Conservation (phyloP, 768 basidiomycete genomes). For the Hydnum rufescens region DNA sequence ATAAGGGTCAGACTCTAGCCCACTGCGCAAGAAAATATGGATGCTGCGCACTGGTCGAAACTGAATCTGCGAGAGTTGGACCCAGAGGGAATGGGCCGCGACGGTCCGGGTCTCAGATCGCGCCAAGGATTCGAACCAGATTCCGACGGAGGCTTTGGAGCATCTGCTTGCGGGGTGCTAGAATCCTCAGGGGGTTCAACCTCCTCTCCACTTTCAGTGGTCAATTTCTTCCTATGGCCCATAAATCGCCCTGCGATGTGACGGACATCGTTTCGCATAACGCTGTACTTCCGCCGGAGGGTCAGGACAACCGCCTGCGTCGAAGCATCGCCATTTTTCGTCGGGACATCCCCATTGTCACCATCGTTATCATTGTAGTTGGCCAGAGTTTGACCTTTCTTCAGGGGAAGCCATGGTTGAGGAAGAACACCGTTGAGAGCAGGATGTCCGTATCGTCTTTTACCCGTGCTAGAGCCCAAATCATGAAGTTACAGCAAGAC, state of each 20-base stretch:
- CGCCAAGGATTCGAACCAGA: not conserved
- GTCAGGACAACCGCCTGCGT: slow-evolving; percentile 59
- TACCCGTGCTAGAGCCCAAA: slow-evolving; percentile 52
- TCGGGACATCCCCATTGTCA: slow-evolving; percentile 12
- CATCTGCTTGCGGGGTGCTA: not conserved
- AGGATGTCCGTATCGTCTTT: slow-evolving; percentile 85
- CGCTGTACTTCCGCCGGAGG: slow-evolving; percentile 33
- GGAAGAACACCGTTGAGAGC: slow-evolving; percentile 86
- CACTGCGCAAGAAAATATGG: no score
- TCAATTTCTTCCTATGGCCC: not conserved
- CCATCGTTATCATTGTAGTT: slow-evolving; percentile 22
- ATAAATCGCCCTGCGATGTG: not conserved
- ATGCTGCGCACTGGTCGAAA: not conserved
- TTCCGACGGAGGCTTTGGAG: not conserved
- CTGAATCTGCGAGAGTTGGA: not conserved
- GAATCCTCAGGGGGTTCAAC: not conserved
- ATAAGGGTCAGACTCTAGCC: not conserved
- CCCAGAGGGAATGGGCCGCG: not conserved
- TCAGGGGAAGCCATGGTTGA: slow-evolving; percentile 83
- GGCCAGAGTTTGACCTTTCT: slow-evolving; percentile 57
- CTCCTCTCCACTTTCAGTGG: not conserved
- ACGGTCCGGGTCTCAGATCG: not conserved
- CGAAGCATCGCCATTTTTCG: slow-evolving; percentile 5
- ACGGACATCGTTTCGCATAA: not conserved
- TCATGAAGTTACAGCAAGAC: not conserved